phyloP scores from a whole-genome alignment of 352 stramenopile species.

The Phytophthora sojae region DNA sequence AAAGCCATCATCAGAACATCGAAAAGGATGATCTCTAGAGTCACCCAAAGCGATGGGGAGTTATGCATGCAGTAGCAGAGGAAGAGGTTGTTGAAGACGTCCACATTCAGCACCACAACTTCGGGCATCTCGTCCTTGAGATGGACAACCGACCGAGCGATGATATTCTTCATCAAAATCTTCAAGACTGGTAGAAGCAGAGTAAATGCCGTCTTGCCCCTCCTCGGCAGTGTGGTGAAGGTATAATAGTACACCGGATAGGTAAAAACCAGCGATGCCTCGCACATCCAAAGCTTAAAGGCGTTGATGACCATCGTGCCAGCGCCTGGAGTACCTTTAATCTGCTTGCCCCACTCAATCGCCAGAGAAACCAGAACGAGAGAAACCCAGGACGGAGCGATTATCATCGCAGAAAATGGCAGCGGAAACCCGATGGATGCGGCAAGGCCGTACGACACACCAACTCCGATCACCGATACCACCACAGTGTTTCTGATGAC shows the following conservation, averaged over 20 bases:
- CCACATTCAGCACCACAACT: slow-evolving; percentile 23
- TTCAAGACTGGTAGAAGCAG: slow-evolving; percentile 19
- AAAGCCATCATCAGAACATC: slow-evolving; percentile 4
- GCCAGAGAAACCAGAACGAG: not conserved
- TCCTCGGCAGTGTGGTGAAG: slow-evolving; percentile 3
- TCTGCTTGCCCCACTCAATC: slow-evolving; percentile 2
- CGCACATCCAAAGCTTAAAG: slow-evolving; percentile 9
- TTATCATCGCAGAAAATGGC: slow-evolving; percentile 15
- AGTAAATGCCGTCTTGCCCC: slow-evolving; percentile 4
- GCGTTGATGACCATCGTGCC: not conserved
- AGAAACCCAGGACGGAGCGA: slow-evolving; percentile 2
- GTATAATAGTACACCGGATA: slow-evolving; percentile 25
- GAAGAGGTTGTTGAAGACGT: slow-evolving; percentile 32
- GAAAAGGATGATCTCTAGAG: slow-evolving; percentile 12
- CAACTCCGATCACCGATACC: not conserved
- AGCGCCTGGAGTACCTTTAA: slow-evolving; percentile 2
- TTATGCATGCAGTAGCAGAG: slow-evolving; percentile 24
- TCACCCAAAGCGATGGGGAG: slow-evolving; percentile 5
- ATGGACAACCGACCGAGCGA: not conserved
- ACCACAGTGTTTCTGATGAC: not conserved
- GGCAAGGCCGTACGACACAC: not conserved
- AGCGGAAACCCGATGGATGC: slow-evolving; percentile 4
- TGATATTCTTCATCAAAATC: slow-evolving; percentile 12
- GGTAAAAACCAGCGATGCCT: slow-evolving; percentile 1
- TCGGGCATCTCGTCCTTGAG: slow-evolving; percentile 14